Conservation (phyloP, 768 basidiomycete genomes). For the Infundibulicybe gibba region DNA sequence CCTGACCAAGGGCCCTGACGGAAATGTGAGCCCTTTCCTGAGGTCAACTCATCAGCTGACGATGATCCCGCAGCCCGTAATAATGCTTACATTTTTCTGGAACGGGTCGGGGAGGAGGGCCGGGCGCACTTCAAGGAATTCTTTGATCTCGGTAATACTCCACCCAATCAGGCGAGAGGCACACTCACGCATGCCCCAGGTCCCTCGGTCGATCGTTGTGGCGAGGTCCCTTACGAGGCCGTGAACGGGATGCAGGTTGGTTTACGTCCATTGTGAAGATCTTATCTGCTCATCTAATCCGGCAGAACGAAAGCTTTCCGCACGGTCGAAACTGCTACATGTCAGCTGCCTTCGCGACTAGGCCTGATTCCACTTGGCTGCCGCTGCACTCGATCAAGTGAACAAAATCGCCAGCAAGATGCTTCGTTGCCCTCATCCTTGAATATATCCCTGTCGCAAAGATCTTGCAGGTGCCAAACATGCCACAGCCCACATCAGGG, state of each 20-base stretch:
- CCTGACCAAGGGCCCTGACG: not conserved
- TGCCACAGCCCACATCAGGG: not conserved
- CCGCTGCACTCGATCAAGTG: not conserved
- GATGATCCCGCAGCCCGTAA: not conserved
- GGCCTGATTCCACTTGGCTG: not conserved
- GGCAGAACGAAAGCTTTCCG: not conserved
- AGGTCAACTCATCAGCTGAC: not conserved
- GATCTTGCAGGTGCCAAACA: not conserved
- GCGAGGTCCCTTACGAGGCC: not conserved
- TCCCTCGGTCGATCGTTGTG: not conserved
- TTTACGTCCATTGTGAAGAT: not conserved
- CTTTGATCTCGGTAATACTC: not conserved
- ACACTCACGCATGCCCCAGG: not conserved
- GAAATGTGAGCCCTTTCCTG: not conserved
- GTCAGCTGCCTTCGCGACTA: not conserved
- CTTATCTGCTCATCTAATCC: not conserved
- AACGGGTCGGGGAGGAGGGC: not conserved
- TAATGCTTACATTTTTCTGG: not conserved
- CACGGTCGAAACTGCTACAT: not conserved
- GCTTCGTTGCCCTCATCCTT: not conserved
- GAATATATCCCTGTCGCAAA: not conserved
- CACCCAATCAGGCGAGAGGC: not conserved
- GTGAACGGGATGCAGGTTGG: not conserved
- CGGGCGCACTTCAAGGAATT: not conserved
- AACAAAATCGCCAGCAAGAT: not conserved